A percentile compares a stretch with the other conserved stretches of the same genome.
phyloP scores from a whole-genome alignment of 805 yeast genomes.

The Grigorovia yakushimaensis region DNA sequence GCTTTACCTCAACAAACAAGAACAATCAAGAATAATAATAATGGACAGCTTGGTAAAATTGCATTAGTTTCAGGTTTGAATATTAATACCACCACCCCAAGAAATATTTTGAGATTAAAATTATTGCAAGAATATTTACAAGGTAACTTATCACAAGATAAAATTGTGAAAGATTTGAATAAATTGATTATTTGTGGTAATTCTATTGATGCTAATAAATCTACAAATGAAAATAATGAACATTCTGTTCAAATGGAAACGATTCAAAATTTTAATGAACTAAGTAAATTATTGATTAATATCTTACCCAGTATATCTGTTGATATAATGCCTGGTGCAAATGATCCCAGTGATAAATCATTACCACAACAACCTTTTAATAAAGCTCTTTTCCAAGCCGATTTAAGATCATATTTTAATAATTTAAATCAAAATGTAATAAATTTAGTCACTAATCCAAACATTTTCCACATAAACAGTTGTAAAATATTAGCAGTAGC shows the following conservation, averaged over 20 bases:
- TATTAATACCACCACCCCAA: slow-evolving; percentile 37
- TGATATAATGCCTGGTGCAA: slow-evolving; percentile 71
- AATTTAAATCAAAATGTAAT: slow-evolving; percentile 30
- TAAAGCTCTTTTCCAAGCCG: slow-evolving; percentile 50
- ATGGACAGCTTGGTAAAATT: slow-evolving; percentile 32
- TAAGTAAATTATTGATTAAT: slow-evolving; percentile 38
- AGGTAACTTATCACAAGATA: slow-evolving; percentile 50
- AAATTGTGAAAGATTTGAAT: slow-evolving; percentile 28
- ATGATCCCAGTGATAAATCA: slow-evolving; percentile 77
- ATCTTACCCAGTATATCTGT: slow-evolving; percentile 55
- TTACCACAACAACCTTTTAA: slow-evolving; percentile 92
- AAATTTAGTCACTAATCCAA: slow-evolving; percentile 58
- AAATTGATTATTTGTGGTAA: slow-evolving; percentile 67
- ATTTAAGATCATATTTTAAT: slow-evolving; percentile 33
- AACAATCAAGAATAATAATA: not conserved
- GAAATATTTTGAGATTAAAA: slow-evolving; percentile 37
- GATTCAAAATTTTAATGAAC: slow-evolving; percentile 51
- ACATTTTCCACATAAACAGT: slow-evolving; percentile 52
- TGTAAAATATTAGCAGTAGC: slow-evolving; percentile 58
- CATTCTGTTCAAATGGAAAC: slow-evolving; percentile 44
- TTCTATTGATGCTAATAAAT: slow-evolving; percentile 35
- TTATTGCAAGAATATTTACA: slow-evolving; percentile 57
- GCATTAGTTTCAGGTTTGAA: slow-evolving; percentile 74
- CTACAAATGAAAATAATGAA: slow-evolving; percentile 40
- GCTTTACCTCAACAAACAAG: slow-evolving; percentile 26